Evolutionary conservation across 345 rosid genomes (phyloP), one percentile per base, ranked within the genome.

Genomic region (Eucalyptus pauciflora): DNA sequence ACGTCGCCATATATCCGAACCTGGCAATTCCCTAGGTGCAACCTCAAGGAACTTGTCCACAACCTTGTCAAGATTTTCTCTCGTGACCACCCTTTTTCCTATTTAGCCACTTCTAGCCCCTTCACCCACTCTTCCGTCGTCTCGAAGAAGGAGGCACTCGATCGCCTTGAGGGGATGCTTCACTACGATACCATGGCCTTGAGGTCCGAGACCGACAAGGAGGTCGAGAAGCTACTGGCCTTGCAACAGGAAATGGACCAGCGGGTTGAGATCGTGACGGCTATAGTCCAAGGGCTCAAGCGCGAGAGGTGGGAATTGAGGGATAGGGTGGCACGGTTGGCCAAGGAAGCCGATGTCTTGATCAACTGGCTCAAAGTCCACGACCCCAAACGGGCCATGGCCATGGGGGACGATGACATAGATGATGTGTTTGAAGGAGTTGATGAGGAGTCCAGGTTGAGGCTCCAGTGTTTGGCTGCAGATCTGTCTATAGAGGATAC

Each of bases 81-180:
- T 6, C 88, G 46, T 15, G 97, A 95, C 76, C 96, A 96, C 87
- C 97, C 98, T 15, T 93, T 96, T 45, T 54, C 71, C 5, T 24
- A 31, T 13, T 54, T 85, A 10, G 83, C 89, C 7, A 6, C 89
- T 7, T 5, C 87, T 27, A 56, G 85, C 85, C 85, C 85, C 88
- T 93, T 91, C 50, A 88, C 90, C n/a, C 91, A 88, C 89, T 91
- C 91, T 37, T 89, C 90, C 37, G 86, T 90, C 2, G 91, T 86
- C 83, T 94, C 98, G 10, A 92, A 64, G 79, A 91, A 88, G 87
- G 98, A 97, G 92, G 98, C 98, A 24, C 50, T 97, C 17, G 97
- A 96, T 51, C 91, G 97, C 41, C 94, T 97, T 86, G 90, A 86
- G 7, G 96, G 94, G 13, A 94, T 90, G 90, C 91, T 96, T 60